These are phyloP conservation scores for Trichoderma lentiforme DNA, from an alignment of 2,329 filamentous ascomycete genomes.

Conservation along the genomic window DNA sequence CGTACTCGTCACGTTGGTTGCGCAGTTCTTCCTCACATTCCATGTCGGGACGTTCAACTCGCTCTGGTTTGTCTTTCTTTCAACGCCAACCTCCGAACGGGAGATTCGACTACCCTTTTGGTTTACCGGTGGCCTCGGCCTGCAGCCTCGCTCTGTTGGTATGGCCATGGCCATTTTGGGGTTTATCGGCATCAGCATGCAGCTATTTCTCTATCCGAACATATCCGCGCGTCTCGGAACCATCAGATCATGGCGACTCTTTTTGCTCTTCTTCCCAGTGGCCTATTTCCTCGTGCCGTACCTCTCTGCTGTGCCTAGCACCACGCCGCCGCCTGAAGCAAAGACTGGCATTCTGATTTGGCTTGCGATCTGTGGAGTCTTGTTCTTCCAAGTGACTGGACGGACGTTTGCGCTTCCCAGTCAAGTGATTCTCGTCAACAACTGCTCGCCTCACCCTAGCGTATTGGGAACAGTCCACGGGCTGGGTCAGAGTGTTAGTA, in stretches of 20 bases:
- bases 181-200: slow-evolving; percentile 66
- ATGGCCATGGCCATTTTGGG: slow-evolving; percentile 75
- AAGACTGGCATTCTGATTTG: slow-evolving; percentile 59
- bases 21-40: slow-evolving; percentile 66
- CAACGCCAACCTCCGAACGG: slow-evolving; percentile 53
- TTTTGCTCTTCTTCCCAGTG: slow-evolving; percentile 66
- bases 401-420: slow-evolving; percentile 59
- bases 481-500: slow-evolving; percentile 56
- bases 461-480: slow-evolving; percentile 49
- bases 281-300: slow-evolving; percentile 69
- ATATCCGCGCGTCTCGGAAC: slow-evolving; percentile 66
- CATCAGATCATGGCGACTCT: slow-evolving; percentile 63
- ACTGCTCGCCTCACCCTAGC: slow-evolving; percentile 47
- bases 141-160: slow-evolving; percentile 69
- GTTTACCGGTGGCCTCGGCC: slow-evolving; percentile 74
- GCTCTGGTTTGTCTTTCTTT: slow-evolving; percentile 73
- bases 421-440: slow-evolving; percentile 47
- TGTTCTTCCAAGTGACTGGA: slow-evolving; percentile 63
- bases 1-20: slow-evolving; percentile 53
- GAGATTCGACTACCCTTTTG: slow-evolving; percentile 49
- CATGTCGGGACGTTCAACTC: slow-evolving; percentile 75
- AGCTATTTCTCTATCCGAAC: slow-evolving; percentile 60
- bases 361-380: slow-evolving; percentile 59
- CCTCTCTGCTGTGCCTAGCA: slow-evolving; percentile 63
- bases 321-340: slow-evolving; percentile 45